Base-by-base conservation (phyloP, 2,329 filamentous ascomycete genomes). In the Pseudocercospora crystallina region DNA sequence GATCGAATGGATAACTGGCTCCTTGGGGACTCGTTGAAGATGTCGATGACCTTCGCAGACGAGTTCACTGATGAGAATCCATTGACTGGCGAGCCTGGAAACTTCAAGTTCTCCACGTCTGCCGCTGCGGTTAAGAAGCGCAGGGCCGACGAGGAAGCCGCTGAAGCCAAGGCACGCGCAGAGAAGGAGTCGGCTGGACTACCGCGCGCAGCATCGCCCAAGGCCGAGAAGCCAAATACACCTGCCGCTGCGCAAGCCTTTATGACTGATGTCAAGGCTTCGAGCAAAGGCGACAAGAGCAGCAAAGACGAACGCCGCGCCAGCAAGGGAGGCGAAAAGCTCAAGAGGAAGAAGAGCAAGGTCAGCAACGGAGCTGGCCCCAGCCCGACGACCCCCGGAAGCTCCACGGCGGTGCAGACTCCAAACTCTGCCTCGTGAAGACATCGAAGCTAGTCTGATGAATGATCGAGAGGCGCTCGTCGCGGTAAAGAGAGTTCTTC, bases 41-140 rank as follows among this genome's bases (percentile, higher is more conserved):
- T 65, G 47, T 57, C 63, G 26, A 69, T 78, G 10, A 69, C 70
- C 7, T 83, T 80, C 61, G 79, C 76, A 11, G 76, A 82, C 57
- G 82, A 85, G 56, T 85, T 76, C 68, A 81, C 81, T 72, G 83
- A 86, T 63, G 82, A 85, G 60, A 83, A 79, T 53, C 81, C 83
- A 0, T 68, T 86, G 11, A 71, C 78, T 7, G 83, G 83, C 41
- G 83, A 85, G 62, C 83, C 83, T 0, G 83, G 83, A 29, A 77
- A 76, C 4, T 84, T 86, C 58, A 78, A 81, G 47, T 75, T 84
- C 56, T 74, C 75, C 4, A 69, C 70, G 31, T 74, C 75, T 1
- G 68, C 66, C 20, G 66, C 69, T 31, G 70, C 69, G 8, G 66
- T 77, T 8, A 70, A 73, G 52, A 73, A 73, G 37, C 69, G 69